Percentiles rank a stretch among this genome's conserved stretches.
These are phyloP conservation scores for Sphagnum tenellum DNA, from an alignment of 225 moss, liverwort and hornwort genomes.

Conservation along the genomic window DNA sequence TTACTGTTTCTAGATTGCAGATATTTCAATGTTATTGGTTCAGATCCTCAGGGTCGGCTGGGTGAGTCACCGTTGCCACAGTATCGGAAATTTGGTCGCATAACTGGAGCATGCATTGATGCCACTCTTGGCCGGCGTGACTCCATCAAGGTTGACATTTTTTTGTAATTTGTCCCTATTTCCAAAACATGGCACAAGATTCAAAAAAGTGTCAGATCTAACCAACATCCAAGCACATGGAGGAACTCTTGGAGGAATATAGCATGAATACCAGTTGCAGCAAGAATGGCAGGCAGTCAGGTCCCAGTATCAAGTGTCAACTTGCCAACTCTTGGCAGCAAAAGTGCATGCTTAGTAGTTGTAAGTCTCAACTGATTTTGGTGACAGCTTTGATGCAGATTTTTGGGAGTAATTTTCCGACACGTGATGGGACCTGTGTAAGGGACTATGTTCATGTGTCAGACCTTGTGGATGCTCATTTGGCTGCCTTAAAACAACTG, in stretches of 20 bases:
- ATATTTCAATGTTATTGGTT: conserved; percentile 7
- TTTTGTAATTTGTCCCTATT: no score
- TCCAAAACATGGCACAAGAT: no score
- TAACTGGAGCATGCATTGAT: conserved; percentile 12
- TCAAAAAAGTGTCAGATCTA: no score
- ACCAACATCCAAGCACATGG: no score
- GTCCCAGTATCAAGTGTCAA: no score
- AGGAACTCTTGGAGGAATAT: no score
- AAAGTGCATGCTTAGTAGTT: no score
- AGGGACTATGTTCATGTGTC: conserved; percentile 18
- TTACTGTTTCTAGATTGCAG: background rate
- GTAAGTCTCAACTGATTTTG: no score
- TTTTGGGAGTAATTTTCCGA: conserved; percentile 16
- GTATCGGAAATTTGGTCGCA: conserved; percentile 4
- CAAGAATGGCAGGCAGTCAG: no score
- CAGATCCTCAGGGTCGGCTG: conserved; percentile 5
- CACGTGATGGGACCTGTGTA: conserved; percentile 16
- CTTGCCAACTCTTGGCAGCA: no score
- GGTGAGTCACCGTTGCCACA: conserved; percentile 10
- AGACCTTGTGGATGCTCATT: conserved; percentile 15
- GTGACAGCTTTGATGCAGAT: conserved; percentile 3
- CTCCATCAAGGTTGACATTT: no score
- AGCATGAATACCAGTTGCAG: no score
- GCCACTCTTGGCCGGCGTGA: conserved; percentile 3
- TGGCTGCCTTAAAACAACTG: conserved; percentile 14